Evolutionary conservation across 2,329 filamentous ascomycete species (phyloP), one percentile per base, ranked within the genome.

Genomic region (Scedosporium dehoogii): DNA sequence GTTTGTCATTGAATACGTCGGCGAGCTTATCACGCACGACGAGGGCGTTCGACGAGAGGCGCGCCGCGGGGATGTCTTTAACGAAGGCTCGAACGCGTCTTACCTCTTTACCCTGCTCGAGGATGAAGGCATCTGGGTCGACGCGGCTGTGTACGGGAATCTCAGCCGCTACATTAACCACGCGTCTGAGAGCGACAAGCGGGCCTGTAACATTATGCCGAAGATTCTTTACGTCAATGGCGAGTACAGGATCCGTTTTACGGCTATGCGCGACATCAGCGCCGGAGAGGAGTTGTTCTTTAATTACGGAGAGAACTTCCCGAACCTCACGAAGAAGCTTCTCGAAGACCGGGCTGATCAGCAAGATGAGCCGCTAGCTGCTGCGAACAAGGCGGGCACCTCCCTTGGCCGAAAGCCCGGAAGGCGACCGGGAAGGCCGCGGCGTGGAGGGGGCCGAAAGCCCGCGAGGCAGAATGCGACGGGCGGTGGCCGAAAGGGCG

Each of bases 111-210:
- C 82, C 0, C 73, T 86, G 1, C 73, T 85, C 16, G 83, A 85
- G 63, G 76, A 81, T 21, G 83, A 85, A 66, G 83, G 83, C 51
- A 84, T 84, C 44, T 85, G 83, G 83, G 82, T 94, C 18, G 91
- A 94, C 70, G 87, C 86, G 6, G 89, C 88, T 21, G 85, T 85
- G 51, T 88, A 88, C 66, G 90, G 90, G 59, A 94, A 93, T 71
- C 86, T 92, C 66, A 87, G 88, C 57, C 85, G 91, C 3, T 94
- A 92, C 73, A 91, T 94, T 72, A 94, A 96, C 72, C 89, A 93
- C 68, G 86, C 88, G 14, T 79, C 80, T 1, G 77, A 79, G 58
- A 71, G 73, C 55, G 76, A 79, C 64, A 76, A 76, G 64, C 68
- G 76, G 66, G 70, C 89, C 61, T 86, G 86, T 69, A 85, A 86